Conservation (phyloP, 495 filamentous ascomycete species). For the Aspergillus kassunensis region DNA sequence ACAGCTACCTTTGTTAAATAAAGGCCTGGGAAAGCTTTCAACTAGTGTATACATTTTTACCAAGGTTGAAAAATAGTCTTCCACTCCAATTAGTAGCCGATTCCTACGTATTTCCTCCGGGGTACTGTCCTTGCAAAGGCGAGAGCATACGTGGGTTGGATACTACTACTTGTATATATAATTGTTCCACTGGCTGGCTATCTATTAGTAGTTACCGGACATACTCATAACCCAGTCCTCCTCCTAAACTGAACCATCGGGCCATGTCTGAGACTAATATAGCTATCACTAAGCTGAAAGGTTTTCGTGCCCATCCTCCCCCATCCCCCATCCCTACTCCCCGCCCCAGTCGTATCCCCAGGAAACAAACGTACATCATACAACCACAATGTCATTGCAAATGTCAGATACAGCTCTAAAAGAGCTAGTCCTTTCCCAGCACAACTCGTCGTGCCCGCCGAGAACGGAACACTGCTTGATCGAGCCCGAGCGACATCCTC, state of each 20-base stretch:
- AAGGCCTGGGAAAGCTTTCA: too few species aligned
- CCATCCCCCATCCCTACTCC: neutral
- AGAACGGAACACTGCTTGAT: constrained; percentile 8
- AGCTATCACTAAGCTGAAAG: constrained; percentile 6
- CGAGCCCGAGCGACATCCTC: constrained; percentile 9
- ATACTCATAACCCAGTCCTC: too few species aligned
- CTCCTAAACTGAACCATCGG: constrained; percentile 1
- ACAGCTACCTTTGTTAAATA: too few species aligned
- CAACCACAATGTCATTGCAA: constrained; percentile 6
- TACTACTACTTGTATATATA: too few species aligned
- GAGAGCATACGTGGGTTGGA: too few species aligned
- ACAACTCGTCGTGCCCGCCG: constrained; percentile 9
- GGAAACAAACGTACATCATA: constrained; percentile 5
- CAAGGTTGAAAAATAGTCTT: too few species aligned
- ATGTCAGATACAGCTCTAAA: constrained; percentile 1
- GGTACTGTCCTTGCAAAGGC: too few species aligned
- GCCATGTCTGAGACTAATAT: constrained; percentile 9
- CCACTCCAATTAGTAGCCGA: too few species aligned
- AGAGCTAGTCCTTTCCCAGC: constrained; percentile 10
- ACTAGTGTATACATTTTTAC: too few species aligned
- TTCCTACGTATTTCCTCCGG: too few species aligned
- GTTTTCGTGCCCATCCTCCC: neutral
- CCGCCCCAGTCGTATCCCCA: constrained; percentile 2
- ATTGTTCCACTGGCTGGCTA: too few species aligned
- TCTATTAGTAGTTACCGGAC: too few species aligned